phyloP scores from a whole-genome alignment of 2,329 filamentous ascomycete genomes.

The Aureobasidium sp. region DNA sequence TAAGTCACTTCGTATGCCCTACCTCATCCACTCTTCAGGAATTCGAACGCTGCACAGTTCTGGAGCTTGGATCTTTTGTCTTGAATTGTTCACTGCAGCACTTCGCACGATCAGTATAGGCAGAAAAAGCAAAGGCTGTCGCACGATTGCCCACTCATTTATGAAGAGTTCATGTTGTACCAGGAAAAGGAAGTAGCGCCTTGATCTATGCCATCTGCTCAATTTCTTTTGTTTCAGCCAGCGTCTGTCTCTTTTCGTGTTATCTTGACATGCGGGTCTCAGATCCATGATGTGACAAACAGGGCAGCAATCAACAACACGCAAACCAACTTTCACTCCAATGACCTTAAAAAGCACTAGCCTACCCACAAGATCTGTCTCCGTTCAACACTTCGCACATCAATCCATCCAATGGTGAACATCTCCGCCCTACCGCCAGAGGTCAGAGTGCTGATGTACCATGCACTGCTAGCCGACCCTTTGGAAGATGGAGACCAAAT shows the following conservation, averaged over 20 bases:
- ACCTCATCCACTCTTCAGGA: no score
- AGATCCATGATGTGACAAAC: background rate
- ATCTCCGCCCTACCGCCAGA: background rate
- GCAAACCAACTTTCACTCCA: background rate
- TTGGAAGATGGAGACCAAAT: background rate
- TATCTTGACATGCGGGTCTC: background rate
- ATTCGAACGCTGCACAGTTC: no score
- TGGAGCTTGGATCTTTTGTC: no score
- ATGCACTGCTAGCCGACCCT: background rate
- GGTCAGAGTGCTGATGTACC: background rate
- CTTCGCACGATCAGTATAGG: no score
- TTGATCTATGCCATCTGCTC: background rate
- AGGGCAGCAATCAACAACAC: background rate
- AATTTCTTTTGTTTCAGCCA: background rate
- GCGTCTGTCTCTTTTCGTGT: background rate
- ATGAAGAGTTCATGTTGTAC: no score
- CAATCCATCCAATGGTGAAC: background rate
- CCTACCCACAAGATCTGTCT: background rate
- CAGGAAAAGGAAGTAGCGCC: background rate
- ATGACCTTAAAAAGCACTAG: background rate
- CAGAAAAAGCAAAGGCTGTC: background rate
- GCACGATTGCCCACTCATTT: background rate
- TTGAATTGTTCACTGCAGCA: no score
- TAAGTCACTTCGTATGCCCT: no score
- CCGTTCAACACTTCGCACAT: background rate